These are phyloP conservation scores for Cicer chorassanicum DNA, from an alignment of 306 rosid genomes.

Conservation along the genomic window DNA sequence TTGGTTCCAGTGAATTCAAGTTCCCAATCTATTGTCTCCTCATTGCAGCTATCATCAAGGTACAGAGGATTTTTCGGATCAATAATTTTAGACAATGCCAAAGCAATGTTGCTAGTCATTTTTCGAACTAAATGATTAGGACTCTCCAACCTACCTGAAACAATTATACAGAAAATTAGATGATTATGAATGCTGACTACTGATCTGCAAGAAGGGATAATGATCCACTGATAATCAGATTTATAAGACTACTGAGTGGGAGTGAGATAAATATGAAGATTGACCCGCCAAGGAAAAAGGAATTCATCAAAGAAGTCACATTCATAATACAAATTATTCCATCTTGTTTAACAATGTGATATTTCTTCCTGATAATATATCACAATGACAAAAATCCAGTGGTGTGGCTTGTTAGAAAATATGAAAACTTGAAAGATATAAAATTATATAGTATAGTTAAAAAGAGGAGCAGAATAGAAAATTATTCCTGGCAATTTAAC, in stretches of 20 bases:
- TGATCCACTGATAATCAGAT: slow-evolving; percentile 31
- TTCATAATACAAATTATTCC: slow-evolving; percentile 15
- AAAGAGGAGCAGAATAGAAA: slow-evolving; percentile 7
- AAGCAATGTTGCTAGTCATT: slow-evolving; percentile 88
- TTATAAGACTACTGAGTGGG: slow-evolving; percentile 27
- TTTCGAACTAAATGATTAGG: slow-evolving; percentile 77
- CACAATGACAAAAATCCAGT: neutral
- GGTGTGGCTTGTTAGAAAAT: slow-evolving; percentile 20
- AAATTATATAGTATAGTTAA: slow-evolving; percentile 13
- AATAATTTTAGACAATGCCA: slow-evolving; percentile 82
- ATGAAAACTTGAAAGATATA: neutral
- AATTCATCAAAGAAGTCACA: slow-evolving; percentile 32
- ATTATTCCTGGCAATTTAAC: slow-evolving; percentile 26
- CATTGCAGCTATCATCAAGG: slow-evolving; percentile 82
- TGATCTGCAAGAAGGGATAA: slow-evolving; percentile 39
- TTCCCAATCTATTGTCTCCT: slow-evolving; percentile 82
- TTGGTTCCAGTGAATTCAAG: slow-evolving; percentile 59
- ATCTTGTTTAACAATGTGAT: slow-evolving; percentile 4
- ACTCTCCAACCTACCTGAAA: slow-evolving; percentile 95
- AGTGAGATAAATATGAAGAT: slow-evolving; percentile 23
- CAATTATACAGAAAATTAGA: slow-evolving; percentile 45
- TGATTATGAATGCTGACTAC: slow-evolving; percentile 28
- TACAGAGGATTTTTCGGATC: slow-evolving; percentile 93
- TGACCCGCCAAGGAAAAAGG: neutral
- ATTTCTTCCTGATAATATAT: slow-evolving; percentile 9